Base-by-base conservation (phyloP, 208 protist species). In the Porcisia deanei region DNA sequence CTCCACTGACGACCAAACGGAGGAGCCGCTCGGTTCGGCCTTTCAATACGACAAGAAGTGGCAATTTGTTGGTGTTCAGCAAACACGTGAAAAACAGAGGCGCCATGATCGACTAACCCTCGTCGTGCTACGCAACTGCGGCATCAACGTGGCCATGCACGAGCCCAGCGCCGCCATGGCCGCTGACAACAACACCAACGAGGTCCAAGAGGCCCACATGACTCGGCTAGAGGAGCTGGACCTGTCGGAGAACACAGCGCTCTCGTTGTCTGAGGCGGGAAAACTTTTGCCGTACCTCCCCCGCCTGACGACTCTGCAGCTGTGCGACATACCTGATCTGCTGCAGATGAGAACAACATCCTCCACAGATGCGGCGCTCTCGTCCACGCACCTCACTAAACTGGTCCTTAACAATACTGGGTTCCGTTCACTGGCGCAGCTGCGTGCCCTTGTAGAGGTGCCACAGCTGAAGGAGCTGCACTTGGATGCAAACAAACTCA, bases 31-130 rank as follows among this genome's bases (percentile, higher is more conserved):
- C 73, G 80, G 71, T 65, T 55, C 67, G 1, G 61, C 63, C 20
- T 65, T 76, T 43, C 60, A 39, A 81, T 34, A 76, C 37, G 49
- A 91, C 74, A 91, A 91, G 41, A 93, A 84, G 61, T 97, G 93
- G 93, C 87, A 92, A 55, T 85, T 97, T 61, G 90, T 97, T 0
- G 93, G 93, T 30, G 93, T 93, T 79, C 90, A 94, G 58, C 79
- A 93, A 69, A 88, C 90, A 0, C 82, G 89, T 10, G 53, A 54
- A 61, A 83, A 85, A 71, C 93, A 97, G 79, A 80, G 79, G 22
- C 75, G 83, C 30, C 91, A 92, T 75, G 74, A 90, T 70, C 63
- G 71, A 1, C 85, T 97, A 14, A 71, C 85, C 6, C 83, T 94
- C 37, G 88, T 96, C 34, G 87, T 92, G 55, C 84, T 97, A 45